Percentiles rank a stretch among this genome's conserved stretches.
Conservation (phyloP, 495 filamentous ascomycete genomes). For the Xylaria venustula region DNA sequence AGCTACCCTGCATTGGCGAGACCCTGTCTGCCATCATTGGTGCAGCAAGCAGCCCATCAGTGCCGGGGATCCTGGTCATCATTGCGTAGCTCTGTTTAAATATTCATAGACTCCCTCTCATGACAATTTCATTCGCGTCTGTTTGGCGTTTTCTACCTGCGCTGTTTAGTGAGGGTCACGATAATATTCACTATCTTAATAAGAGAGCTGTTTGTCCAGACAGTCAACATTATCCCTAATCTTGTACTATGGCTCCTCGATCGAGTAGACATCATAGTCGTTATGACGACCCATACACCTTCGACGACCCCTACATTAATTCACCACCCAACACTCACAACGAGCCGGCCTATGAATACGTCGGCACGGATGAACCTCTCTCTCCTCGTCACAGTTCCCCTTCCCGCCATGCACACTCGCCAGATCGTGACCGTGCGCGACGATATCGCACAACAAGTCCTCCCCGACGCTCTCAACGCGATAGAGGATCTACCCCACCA, state of each 20-base stretch:
- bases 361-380: constrained; percentile 26
- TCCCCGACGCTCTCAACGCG: constrained; percentile 20
- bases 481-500: constrained; percentile 12
- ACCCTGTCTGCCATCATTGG: constrained; percentile 8
- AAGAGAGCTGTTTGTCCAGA: too few species aligned
- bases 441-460: constrained; percentile 28
- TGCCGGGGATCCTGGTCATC: constrained; percentile 10
- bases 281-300: constrained; percentile 28
- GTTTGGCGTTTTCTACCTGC: too few species aligned
- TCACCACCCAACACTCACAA: constrained; percentile 18
- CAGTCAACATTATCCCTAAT: not conserved
- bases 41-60: constrained; percentile 8
- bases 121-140: too few species aligned
- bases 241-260: constrained; percentile 23
- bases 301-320: constrained; percentile 30
- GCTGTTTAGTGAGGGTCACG: too few species aligned
- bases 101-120: not conserved
- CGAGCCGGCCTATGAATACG: constrained; percentile 24
- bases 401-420: constrained; percentile 6
- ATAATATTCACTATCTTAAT: too few species aligned
- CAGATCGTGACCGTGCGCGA: constrained; percentile 10
- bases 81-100: constrained; percentile 7
- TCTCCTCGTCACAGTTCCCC: constrained; percentile 7
- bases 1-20: constrained; percentile 18
- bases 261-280: constrained; percentile 22